Base-by-base conservation (phyloP, 495 filamentous ascomycete genomes). In the Hypoxylon perforatum region DNA sequence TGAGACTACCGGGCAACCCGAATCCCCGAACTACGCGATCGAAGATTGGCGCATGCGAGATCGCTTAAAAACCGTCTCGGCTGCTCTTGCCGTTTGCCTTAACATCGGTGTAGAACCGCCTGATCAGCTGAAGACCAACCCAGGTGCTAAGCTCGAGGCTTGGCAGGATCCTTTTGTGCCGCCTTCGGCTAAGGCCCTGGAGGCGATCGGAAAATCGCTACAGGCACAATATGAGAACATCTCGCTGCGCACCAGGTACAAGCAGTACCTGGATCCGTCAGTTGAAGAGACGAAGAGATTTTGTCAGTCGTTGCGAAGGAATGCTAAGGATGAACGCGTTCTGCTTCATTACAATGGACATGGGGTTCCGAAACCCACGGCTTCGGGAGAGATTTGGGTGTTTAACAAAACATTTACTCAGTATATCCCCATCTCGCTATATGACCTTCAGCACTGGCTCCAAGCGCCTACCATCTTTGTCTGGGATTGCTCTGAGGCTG, bases 371-470 rank as follows among this genome's bases (percentile, higher is more conserved):
- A 91, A 97, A 68, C 95, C 95, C 25, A 99, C 95, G 3, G 87
- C 91, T 3, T 97, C 94, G 3, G 95, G 95, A 9, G 95, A 99
- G 76, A 96, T 99, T 11, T 99, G 95, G 95, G 96, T 98, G 2
- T 99, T 99, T 78, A 99, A 99, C 78, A 94, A 92, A 63, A 97
- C 91, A 67, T 99, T 97, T 73, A 99, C 95, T 0, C 95, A 99
- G 76, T 99, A 99, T 69, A 99, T 99, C 28, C 95, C 95, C 0
- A 91, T 99, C 46, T 97, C 94, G 1, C 78, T 99, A 8, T 98
- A 97, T 73, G 95, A 99, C 67, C 84, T 99, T 19, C 96, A 98
- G 74, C 87, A 88, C 19, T 99, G 96, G 96, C 87, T 99, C 3
- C 94, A 93, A 41, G 94, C 93, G 0, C 95, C 95, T 2, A 96